Percentiles rank a stretch among this genome's conserved stretches.
Evolutionary conservation across 2,329 filamentous ascomycete genomes (phyloP).

Genomic region (Pseudogymnoascus sp.): DNA sequence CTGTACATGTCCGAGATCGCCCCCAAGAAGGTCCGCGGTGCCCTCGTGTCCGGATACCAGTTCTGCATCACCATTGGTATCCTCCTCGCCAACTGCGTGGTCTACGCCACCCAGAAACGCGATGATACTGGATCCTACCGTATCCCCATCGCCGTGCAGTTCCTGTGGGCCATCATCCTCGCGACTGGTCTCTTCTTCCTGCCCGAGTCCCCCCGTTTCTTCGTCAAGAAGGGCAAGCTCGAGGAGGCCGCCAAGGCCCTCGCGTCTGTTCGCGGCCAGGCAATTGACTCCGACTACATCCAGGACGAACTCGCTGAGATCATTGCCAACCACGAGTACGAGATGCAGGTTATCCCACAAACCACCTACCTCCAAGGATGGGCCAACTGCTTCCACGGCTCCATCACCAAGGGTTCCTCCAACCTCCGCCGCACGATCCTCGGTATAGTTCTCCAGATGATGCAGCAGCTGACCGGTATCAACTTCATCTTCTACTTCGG

Average conservation of each 20-base stretch:
- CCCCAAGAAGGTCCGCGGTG: conserved; percentile 65
- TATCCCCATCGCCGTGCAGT: conserved; percentile 73
- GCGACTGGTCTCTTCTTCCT: conserved; percentile 62
- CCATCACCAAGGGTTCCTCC: conserved; percentile 52
- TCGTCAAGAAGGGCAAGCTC: conserved; percentile 65
- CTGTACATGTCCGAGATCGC: conserved; percentile 64
- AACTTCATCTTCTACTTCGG: conserved; percentile 91
- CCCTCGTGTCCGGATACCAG: conserved; percentile 70
- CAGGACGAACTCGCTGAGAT: conserved; percentile 73
- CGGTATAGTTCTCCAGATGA: conserved; percentile 70
- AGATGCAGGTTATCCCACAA: conserved; percentile 57
- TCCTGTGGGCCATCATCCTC: conserved; percentile 71
- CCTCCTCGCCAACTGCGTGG: conserved; percentile 63
- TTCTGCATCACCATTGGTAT: conserved; percentile 76
- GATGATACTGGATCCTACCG: conserved; percentile 61
- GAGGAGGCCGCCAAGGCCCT: conserved; percentile 55
- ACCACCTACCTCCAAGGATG: conserved; percentile 60
- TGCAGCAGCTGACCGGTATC: conserved; percentile 72
- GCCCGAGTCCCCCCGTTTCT: conserved; percentile 78
- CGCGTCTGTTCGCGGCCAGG: conserved; percentile 63
- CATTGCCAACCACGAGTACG: conserved; percentile 79
- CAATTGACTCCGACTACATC: conserved; percentile 63
- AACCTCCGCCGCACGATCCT: conserved; percentile 65
- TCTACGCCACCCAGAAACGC: conserved; percentile 59
- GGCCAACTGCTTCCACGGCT: conserved; percentile 59